phyloP scores from a whole-genome alignment of 257 asterid genomes.

The Solanum rostratum region DNA sequence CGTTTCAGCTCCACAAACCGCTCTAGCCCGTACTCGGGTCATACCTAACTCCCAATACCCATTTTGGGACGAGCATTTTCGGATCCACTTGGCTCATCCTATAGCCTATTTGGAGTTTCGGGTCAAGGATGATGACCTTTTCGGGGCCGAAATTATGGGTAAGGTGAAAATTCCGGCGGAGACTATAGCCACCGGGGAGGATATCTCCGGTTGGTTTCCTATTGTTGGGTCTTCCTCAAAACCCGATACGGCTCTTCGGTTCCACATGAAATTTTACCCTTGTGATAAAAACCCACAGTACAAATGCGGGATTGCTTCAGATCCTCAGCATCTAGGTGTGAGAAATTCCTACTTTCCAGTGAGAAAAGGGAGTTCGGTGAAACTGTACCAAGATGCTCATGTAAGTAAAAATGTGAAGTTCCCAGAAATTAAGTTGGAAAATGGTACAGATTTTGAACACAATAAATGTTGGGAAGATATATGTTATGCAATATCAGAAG shows the following conservation, averaged over 20 bases:
- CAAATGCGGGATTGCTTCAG: conserved; percentile 65
- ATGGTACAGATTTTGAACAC: conserved; percentile 35
- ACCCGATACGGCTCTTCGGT: conserved; percentile 33
- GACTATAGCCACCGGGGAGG: conserved; percentile 34
- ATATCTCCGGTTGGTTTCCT: conserved; percentile 46
- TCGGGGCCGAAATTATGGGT: conserved; percentile 70
- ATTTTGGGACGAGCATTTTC: conserved; percentile 56
- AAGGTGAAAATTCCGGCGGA: conserved; percentile 42
- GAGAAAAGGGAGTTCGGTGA: conserved; percentile 59
- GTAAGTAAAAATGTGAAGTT: conserved; percentile 20
- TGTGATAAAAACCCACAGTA: conserved; percentile 39
- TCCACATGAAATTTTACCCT: conserved; percentile 41
- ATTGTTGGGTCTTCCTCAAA: conserved; percentile 31
- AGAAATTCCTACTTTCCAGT: conserved; percentile 61
- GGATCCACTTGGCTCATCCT: conserved; percentile 63
- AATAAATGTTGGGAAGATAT: conserved; percentile 81
- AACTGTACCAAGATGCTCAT: conserved; percentile 85
- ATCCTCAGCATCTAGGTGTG: conserved; percentile 44
- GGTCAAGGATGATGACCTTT: conserved; percentile 64
- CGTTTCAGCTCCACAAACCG: conserved; percentile 60
- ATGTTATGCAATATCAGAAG: conserved; percentile 75
- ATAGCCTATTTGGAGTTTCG: conserved; percentile 38
- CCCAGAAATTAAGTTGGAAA: conserved; percentile 52
- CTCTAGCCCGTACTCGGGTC: conserved; percentile 83
- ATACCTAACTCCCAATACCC: conserved; percentile 61